Evolutionary conservation across 179 eudicot species (phyloP).

Genomic region (Carnegiea gigantea): DNA sequence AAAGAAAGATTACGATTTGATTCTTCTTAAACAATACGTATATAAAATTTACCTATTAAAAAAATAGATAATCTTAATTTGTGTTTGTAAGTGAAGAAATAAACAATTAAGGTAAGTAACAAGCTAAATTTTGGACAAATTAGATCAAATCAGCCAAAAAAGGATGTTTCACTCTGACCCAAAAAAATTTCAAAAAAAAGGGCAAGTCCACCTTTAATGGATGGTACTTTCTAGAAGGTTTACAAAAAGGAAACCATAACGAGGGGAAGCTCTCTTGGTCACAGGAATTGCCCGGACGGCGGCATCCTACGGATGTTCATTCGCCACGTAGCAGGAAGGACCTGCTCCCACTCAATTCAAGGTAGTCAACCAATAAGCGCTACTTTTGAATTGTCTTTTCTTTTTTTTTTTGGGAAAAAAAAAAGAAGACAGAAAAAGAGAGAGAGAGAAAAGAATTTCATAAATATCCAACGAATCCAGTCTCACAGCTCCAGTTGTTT

Average conservation of each 20-base stretch:
- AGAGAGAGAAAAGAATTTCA: neutral
- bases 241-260: neutral
- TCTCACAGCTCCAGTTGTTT: neutral
- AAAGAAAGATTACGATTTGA: no score
- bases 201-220: neutral
- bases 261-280: neutral
- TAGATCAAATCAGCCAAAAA: no score
- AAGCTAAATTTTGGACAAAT: no score
- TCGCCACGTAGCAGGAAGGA: constrained; percentile 5
- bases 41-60: no score
- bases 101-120: no score
- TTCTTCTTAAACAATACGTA: no score
- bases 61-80: no score
- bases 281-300: neutral
- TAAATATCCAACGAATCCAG: constrained; percentile 16
- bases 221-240: constrained; percentile 6
- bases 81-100: no score
- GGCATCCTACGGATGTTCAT: neutral
- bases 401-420: no score
- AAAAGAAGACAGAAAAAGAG: neutral
- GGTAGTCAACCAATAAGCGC: neutral
- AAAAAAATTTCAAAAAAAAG: neutral
- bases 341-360: constrained; percentile 2
- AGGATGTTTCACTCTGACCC: no score
- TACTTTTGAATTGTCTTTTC: neutral